A percentile compares a stretch with the other conserved stretches of the same genome.
phyloP scores from a whole-genome alignment of 495 filamentous ascomycete genomes.

The Xanthoparmelia taractica region DNA sequence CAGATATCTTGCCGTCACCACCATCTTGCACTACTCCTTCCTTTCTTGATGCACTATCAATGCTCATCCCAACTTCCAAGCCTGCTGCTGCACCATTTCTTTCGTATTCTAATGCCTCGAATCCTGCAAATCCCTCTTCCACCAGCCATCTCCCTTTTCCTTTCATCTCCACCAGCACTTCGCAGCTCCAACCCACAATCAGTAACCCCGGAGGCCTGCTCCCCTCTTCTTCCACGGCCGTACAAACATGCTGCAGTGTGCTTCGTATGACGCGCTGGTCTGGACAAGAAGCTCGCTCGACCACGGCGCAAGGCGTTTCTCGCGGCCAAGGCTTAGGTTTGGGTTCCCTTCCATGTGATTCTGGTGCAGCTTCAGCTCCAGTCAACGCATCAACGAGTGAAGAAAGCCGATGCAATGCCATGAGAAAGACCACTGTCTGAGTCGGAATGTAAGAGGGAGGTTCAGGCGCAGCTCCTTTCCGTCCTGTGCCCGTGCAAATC shows the following conservation, averaged over 20 bases:
- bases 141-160: slow-evolving; percentile 67
- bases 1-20: background rate
- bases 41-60: slow-evolving; percentile 4
- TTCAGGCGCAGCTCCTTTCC: slow-evolving; percentile 75
- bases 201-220: slow-evolving; percentile 83
- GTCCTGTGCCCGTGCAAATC: slow-evolving; percentile 88
- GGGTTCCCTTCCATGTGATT: background rate
- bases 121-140: slow-evolving; percentile 76
- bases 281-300: slow-evolving; percentile 89
- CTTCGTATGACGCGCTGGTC: slow-evolving; percentile 90
- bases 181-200: slow-evolving; percentile 80
- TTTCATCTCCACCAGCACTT: slow-evolving; percentile 52
- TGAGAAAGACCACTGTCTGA: slow-evolving; percentile 88
- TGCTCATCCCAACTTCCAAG: slow-evolving; percentile 12
- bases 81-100: slow-evolving; percentile 23
- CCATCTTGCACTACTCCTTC: too few species aligned
- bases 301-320: slow-evolving; percentile 76
- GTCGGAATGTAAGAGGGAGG: slow-evolving; percentile 70
- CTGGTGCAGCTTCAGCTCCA: slow-evolving; percentile 21
- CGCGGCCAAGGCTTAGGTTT: slow-evolving; percentile 37
- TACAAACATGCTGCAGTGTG: slow-evolving; percentile 66
- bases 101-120: slow-evolving; percentile 42
- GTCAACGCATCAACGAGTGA: slow-evolving; percentile 63
- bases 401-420: slow-evolving; percentile 81
- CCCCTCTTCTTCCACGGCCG: slow-evolving; percentile 83